Base-by-base conservation (phyloP, 257 asterid genomes). In the Cynanchum wilfordii region DNA sequence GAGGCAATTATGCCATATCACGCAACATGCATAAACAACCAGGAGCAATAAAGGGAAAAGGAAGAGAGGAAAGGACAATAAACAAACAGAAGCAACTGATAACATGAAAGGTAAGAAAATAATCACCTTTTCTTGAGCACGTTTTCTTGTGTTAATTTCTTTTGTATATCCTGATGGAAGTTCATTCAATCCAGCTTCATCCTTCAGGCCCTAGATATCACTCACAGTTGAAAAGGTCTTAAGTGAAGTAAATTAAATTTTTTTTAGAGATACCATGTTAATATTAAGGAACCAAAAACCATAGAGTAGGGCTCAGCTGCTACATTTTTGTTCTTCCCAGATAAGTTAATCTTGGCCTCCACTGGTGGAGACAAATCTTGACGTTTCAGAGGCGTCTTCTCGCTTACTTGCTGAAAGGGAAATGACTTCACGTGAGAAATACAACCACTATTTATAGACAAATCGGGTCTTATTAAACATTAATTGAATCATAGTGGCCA, bases 111-210 rank as follows among this genome's bases (percentile, higher is more conserved):
- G 64, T 59, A 74, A 68, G 52, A 56, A 58, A 66, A 52, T 42
- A 75, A 67, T 69, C 88, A 91, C 91, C 88, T 85, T 80, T 76
- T 52, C 85, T 20, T 13, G 55, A 56, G 78, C 89, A 20, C 69
- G 77, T 73, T 80, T 87, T 70, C 82, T 83, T 45, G 77, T 76
- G 76, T 65, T 79, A 69, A 74, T 68, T 80, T 84, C 96, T 80
- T 80, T 81, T 65, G 77, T 86, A 95, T 93, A 84, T 66, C 93
- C 93, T n/a, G 83, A 82, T 19, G 96, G 96, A 66, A 89, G 82
- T 52, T 77, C 95, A 68, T 82, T 87, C 70, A 69, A 66, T 10
- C 78, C 68, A 20, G 60, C 44, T 24, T 58, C 71, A 81, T 78
- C 59, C 66, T 16, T 45, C 57, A 59, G 66, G 63, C 10, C 73